Conservation (phyloP, 1,284 basidiomycete genomes). For the Ceratobasidium sp. region DNA sequence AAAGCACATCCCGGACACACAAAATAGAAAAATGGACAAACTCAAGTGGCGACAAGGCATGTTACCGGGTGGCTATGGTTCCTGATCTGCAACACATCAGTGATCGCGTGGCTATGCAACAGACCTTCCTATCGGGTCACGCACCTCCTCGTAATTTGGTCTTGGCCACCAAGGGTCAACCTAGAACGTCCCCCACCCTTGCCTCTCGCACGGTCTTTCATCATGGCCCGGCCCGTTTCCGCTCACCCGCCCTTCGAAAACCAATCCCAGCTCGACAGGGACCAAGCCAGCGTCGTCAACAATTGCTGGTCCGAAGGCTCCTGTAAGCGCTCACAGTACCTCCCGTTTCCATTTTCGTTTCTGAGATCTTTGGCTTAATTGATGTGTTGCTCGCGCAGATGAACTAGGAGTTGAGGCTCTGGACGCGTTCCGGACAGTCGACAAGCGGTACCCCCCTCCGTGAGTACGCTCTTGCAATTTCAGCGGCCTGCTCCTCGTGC, state of each 20-base stretch:
- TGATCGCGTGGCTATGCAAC: no score
- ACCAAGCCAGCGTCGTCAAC: conserved; percentile 26
- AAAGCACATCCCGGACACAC: no score
- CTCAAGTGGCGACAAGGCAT: no score
- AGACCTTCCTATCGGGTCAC: no score
- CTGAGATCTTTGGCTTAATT: not conserved
- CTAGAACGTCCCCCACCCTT: not conserved
- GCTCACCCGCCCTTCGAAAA: conserved; percentile 16
- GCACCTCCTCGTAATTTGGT: no score
- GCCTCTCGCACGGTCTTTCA: not conserved
- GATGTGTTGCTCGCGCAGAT: not conserved
- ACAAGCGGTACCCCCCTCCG: conserved; percentile 21
- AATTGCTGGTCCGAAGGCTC: conserved; percentile 38
- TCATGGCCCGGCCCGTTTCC: not conserved
- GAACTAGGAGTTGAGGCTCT: conserved; percentile 29
- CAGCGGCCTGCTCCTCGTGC: not conserved
- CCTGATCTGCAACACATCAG: no score
- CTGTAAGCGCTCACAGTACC: conserved; percentile 1
- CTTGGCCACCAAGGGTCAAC: no score
- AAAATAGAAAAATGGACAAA: no score
- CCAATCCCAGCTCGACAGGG: conserved; percentile 7
- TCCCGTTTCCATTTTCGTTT: not conserved
- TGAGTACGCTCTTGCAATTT: conserved; percentile 9
- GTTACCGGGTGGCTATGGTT: no score
- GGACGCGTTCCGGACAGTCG: conserved; percentile 16